Evolutionary conservation across 345 rosid genomes (phyloP).

Genomic region (Angophora floribunda): DNA sequence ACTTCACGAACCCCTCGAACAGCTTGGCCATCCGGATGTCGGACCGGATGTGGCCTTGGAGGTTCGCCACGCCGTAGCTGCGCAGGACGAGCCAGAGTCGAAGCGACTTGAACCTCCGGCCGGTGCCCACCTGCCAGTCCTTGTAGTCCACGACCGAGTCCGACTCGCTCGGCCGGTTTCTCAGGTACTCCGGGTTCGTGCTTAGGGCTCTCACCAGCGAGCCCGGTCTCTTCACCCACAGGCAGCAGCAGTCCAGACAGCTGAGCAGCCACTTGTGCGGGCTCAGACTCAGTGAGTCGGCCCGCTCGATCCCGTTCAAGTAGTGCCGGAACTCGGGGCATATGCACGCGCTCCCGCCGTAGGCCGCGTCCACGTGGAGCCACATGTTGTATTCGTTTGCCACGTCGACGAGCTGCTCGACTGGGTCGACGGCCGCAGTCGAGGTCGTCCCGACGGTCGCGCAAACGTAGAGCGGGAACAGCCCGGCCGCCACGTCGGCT

Average conservation of each 20-base stretch:
- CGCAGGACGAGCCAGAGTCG: conserved; percentile 31
- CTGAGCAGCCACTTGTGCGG: conserved; percentile 47
- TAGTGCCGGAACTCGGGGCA: conserved; percentile 39
- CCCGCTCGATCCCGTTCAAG: conserved; percentile 28
- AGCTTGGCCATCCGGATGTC: conserved; percentile 20
- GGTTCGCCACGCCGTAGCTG: conserved; percentile 17
- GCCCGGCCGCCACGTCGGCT: conserved; percentile 18
- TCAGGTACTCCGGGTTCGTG: conserved; percentile 26
- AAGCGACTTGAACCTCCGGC: conserved; percentile 36
- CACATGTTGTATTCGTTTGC: conserved; percentile 13
- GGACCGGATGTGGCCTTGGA: conserved; percentile 23
- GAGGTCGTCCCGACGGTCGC: conserved; percentile 39
- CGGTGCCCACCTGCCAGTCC: conserved; percentile 39
- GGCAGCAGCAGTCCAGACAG: conserved; percentile 34
- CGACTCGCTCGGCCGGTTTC: conserved; percentile 15
- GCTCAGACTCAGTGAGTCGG: conserved; percentile 28
- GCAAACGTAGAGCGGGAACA: conserved; percentile 30
- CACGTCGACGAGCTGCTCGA: conserved; percentile 17
- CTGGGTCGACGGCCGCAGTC: conserved; percentile 30
- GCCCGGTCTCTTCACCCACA: conserved; percentile 28
- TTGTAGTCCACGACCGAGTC: conserved; percentile 27
- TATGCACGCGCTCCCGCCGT: conserved; percentile 37
- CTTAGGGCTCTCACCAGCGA: conserved; percentile 18
- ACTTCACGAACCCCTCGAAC: conserved; percentile 23
- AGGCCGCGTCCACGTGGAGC: conserved; percentile 46